Base-by-base conservation (phyloP, 2,329 filamentous ascomycete species). In the Atkinsonella texensis region DNA sequence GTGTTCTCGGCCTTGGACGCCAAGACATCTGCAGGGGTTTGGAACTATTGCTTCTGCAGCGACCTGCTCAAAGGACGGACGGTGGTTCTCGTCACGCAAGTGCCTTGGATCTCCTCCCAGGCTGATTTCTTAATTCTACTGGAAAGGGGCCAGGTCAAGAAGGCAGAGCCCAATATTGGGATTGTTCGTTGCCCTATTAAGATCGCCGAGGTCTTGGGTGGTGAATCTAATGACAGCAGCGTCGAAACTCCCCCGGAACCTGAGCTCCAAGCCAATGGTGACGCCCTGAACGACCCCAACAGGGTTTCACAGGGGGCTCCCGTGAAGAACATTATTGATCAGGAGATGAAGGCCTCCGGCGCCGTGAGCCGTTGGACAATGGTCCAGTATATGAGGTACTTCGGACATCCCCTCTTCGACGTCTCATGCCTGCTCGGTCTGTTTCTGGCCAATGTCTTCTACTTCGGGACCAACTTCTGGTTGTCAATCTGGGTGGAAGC, bases 1-100 rank as follows among this genome's bases (percentile, higher is more conserved):
- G 70, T 81, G 2, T 79, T 82, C 55, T 77, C 78, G 1, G 79
- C 79, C 0, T 67, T 82, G 0, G 79, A 82, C 57, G 71, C 78
- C 17, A 78, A 79, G 56, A 82, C 79, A 0, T 73, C 75, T 1
- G 74, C 75, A 15, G 66, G 70, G 2, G 68, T 83, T 1, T 81
- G 77, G 73, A 71, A 77, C 52, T 67, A 73, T 51, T 80, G 75
- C 56, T 81, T 83, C 58, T 80, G 77, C 53, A 68, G 71, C 46
- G 74, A 78, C 46, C 58, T 82, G 28, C 67, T 82, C 10, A 68
- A 67, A 18, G 75, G 73, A 9, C 68, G 78, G 32, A 82, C 79
- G 1, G 70, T 74, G 1, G 72, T 82, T 6, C 66, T 82, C 15
- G 78, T 81, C 3, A 80, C 76, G 3, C 79, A 81, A 56, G 60